These are phyloP conservation scores for Flaveria trinervia DNA, from an alignment of 129 eudicot genomes.

Conservation along the genomic window DNA sequence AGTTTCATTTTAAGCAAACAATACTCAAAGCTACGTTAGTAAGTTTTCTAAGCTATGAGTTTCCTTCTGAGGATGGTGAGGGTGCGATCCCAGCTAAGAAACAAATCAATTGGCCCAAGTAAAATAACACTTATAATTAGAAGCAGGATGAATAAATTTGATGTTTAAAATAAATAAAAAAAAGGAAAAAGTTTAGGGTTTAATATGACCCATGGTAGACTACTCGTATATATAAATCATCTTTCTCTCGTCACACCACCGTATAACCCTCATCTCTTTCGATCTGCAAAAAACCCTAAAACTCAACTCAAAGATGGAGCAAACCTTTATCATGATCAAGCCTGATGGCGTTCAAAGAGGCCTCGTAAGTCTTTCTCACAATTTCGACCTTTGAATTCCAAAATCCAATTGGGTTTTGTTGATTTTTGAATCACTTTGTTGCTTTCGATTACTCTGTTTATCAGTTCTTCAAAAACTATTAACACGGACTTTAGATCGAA, in stretches of 20 bases:
- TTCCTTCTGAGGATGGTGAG: too few relatives aligned
- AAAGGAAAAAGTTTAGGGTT: background rate
- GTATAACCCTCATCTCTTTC: constrained; percentile 4
- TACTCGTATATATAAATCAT: constrained; percentile 29
- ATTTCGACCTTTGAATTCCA: background rate
- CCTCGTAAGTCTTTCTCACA: constrained; percentile 43
- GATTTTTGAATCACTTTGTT: background rate
- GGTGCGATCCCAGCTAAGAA: too few relatives aligned
- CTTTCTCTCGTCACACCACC: constrained; percentile 17
- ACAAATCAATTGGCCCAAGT: too few relatives aligned
- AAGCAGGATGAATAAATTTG: too few relatives aligned
- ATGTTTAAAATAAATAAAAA: too few relatives aligned
- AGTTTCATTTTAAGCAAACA: too few relatives aligned
- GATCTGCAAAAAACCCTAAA: constrained; percentile 18
- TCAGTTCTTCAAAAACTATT: too few relatives aligned
- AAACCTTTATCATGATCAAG: constrained; percentile 86
- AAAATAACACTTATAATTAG: too few relatives aligned
- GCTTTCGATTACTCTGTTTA: background rate
- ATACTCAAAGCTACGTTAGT: too few relatives aligned
- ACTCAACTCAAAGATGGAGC: constrained; percentile 55
- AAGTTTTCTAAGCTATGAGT: too few relatives aligned
- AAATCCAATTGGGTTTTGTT: background rate
- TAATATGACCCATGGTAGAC: constrained; percentile 25
- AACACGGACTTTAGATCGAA: background rate
- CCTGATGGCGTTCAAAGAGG: constrained; percentile 92